phyloP scores from a whole-genome alignment of 2,329 filamentous ascomycete genomes.

The Fusarium irregulare region DNA sequence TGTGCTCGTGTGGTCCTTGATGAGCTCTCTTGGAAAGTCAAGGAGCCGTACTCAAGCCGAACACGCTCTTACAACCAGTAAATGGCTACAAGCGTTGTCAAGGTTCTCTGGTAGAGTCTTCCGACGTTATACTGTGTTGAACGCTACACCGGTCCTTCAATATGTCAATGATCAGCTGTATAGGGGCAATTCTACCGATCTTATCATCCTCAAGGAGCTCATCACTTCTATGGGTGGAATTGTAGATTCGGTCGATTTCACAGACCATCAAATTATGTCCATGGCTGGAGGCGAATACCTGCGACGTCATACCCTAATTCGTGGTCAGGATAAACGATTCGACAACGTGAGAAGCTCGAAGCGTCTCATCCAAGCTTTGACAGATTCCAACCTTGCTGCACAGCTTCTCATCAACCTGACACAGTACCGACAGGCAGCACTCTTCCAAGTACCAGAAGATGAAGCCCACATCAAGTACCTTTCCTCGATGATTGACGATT shows the following conservation, averaged over 20 bases:
- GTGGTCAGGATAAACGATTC: constrained; percentile 84
- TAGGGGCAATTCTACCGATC: constrained; percentile 85
- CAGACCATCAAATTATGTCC: constrained; percentile 85
- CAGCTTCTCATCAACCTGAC: constrained; percentile 90
- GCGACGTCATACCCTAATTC: constrained; percentile 81
- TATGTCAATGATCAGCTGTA: constrained; percentile 89
- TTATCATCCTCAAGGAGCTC: constrained; percentile 91
- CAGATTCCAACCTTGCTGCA: constrained; percentile 80
- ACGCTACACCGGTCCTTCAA: constrained; percentile 85
- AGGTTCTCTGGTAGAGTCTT: constrained; percentile 93
- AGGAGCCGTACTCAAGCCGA: constrained; percentile 72
- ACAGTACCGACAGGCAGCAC: constrained; percentile 88
- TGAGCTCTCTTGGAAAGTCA: constrained; percentile 76
- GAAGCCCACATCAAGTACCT: constrained; percentile 89
- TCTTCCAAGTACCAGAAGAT: constrained; percentile 77
- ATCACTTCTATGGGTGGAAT: constrained; percentile 95
- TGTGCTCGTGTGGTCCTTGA: constrained; percentile 89
- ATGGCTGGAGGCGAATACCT: constrained; percentile 88
- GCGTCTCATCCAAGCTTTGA: constrained; percentile 82
- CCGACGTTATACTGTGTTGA: constrained; percentile 84
- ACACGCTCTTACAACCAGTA: constrained; percentile 80
- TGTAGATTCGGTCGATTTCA: constrained; percentile 86
- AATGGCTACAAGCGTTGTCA: constrained; percentile 90
- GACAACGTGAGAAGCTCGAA: constrained; percentile 79
- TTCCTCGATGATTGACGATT: constrained; percentile 88